A percentile compares a stretch with the other conserved stretches of the same genome.
phyloP scores from a whole-genome alignment of 345 rosid genomes.

The Capsella bursapastoris region DNA sequence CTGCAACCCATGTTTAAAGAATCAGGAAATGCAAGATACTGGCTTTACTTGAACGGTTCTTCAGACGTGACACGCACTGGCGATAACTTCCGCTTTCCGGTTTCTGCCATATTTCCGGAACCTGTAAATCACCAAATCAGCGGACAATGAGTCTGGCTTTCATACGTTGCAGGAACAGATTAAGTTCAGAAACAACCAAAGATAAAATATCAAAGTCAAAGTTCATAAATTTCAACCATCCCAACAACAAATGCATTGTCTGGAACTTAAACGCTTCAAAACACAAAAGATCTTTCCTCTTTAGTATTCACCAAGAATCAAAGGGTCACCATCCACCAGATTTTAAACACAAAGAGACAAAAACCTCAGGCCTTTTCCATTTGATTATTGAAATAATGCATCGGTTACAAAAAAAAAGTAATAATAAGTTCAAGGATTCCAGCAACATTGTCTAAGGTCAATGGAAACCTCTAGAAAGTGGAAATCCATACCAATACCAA shows the following conservation, averaged over 20 bases:
- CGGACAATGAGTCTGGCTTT: background rate
- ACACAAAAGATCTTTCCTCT: constrained; percentile 4
- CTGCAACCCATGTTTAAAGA: background rate
- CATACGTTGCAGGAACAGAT: constrained; percentile 25
- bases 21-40: background rate
- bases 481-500: constrained; percentile 30
- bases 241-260: constrained; percentile 14
- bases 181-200: constrained; percentile 7
- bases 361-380: constrained; percentile 5
- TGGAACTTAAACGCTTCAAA: constrained; percentile 1
- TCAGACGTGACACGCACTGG: constrained; percentile 70
- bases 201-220: constrained; percentile 27
- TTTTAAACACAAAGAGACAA: constrained; percentile 21
- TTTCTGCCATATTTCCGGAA: constrained; percentile 89
- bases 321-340: constrained; percentile 11
- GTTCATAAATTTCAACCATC: constrained; percentile 23
- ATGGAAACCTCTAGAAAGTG: constrained; percentile 26
- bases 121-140: constrained; percentile 47
- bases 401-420: constrained; percentile 9
- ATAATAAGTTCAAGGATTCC: background rate
- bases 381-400: constrained; percentile 25
- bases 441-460: constrained; percentile 25
- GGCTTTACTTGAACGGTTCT: constrained; percentile 60
- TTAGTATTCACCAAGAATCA: background rate
- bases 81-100: constrained; percentile 65